Evolutionary conservation across 208 protist species (phyloP), one percentile per base, ranked within the genome.

Genomic region (Trypanosoma cruzi): DNA sequence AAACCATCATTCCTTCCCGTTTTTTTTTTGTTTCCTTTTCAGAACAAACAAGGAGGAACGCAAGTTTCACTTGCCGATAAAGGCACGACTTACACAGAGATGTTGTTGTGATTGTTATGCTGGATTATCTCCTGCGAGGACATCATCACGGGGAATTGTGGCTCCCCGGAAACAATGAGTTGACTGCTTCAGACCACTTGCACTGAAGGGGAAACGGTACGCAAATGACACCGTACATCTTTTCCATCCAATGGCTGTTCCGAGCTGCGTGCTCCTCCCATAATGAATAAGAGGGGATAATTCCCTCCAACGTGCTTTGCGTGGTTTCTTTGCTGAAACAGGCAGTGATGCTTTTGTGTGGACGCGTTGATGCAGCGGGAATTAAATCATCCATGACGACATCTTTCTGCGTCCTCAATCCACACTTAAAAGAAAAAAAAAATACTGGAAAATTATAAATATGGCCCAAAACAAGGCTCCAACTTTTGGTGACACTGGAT

Each of bases 391-490:
- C 36, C 4, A 40, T 40, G 36, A 10, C 36, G 36, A 10, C 36
- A 40, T 40, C 36, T 40, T 10, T 13, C 36, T 40, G 36, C 36
- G 36, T 10, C 10, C 10, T 40, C 36, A 40, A 40, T 4, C 6
- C 6, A 4, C 36, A 40, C 6, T 40, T 40, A 40, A 4, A 40
- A 10, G 4, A 10, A 10, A 4, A 40, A 10, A 40, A 40, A 10
- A 40, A 22, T 98, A 10, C 6, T 13, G 10, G 36, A 40, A 40
- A n/a, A n/a, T n/a, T n/a, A n/a, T n/a, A n/a, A n/a, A n/a, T n/a
- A n/a, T 10, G 6, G 36, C 36, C 10, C 4, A 10, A 4, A 40
- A 40, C 36, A 10, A 13, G 36, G 36, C 36, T 16, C 40, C 10
- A 3, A 7, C 40, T 44, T 44, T 44, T 44, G 4, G 13, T 44